A percentile compares a stretch with the other conserved stretches of the same genome.
phyloP scores from a whole-genome alignment of 208 protist species.

The Crithidia bombi region DNA sequence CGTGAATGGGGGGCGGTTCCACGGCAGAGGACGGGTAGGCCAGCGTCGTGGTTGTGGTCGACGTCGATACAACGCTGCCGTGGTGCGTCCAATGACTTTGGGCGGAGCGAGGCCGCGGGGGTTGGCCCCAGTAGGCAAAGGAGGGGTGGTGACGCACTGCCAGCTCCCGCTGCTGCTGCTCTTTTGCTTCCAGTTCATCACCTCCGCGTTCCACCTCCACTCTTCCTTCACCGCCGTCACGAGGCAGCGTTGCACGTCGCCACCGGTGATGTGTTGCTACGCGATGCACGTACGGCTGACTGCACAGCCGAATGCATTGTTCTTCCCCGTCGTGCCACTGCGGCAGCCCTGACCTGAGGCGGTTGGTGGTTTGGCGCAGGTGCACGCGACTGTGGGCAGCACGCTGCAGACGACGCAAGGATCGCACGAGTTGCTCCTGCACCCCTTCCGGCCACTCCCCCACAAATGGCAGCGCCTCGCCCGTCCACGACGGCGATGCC shows the following conservation, averaged over 20 bases:
- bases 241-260: not conserved
- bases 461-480: slow-evolving; percentile 29
- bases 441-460: slow-evolving; percentile 35
- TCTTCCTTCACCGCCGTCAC: not conserved
- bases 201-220: not conserved
- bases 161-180: not conserved
- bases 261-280: not conserved
- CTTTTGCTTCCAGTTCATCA: too few species aligned
- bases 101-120: too few species aligned
- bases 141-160: slow-evolving; percentile 31
- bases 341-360: slow-evolving; percentile 21
- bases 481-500: too few species aligned
- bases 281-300: slow-evolving; percentile 16
- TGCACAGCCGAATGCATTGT: slow-evolving; percentile 21
- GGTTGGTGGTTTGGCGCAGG: slow-evolving; percentile 21
- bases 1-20: slow-evolving; percentile 9
- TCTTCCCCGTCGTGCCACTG: slow-evolving; percentile 48
- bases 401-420: slow-evolving; percentile 55
- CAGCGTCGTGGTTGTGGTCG: not conserved
- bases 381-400: slow-evolving; percentile 45
- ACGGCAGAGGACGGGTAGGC: slow-evolving; percentile 7
- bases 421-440: slow-evolving; percentile 43
- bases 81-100: too few species aligned
- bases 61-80: too few species aligned
- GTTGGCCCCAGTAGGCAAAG: slow-evolving; percentile 23